These are phyloP conservation scores for Colletotrichum chlorophyti DNA, from an alignment of 2,329 filamentous ascomycete genomes.

Conservation along the genomic window DNA sequence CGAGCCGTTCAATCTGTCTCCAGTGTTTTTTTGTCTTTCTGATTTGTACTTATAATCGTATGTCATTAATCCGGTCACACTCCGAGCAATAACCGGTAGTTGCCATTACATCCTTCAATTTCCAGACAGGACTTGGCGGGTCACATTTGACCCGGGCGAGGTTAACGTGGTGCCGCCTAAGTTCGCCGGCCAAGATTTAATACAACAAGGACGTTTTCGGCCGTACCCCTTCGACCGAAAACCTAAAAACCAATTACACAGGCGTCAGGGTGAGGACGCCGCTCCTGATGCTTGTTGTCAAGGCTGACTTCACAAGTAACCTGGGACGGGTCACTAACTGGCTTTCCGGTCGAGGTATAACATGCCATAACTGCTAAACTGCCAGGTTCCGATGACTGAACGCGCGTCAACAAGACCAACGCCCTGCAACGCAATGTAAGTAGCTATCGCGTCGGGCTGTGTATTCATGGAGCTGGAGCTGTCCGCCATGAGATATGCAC, in stretches of 20 bases:
- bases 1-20: too few species aligned
- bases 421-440: slow-evolving; percentile 50
- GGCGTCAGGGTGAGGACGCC: slow-evolving; percentile 32
- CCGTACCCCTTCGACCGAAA: background rate
- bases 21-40: too few species aligned
- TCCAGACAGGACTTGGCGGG: background rate
- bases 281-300: slow-evolving; percentile 37
- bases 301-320: slow-evolving; percentile 37
- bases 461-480: slow-evolving; percentile 55
- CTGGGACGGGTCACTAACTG: background rate
- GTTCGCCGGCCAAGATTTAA: background rate
- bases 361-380: slow-evolving; percentile 33
- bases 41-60: too few species aligned
- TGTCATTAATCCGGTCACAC: too few species aligned
- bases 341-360: background rate
- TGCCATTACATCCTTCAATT: too few species aligned
- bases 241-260: slow-evolving; percentile 40
- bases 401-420: slow-evolving; percentile 44
- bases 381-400: slow-evolving; percentile 46
- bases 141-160: background rate
- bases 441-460: slow-evolving; percentile 52
- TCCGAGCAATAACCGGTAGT: too few species aligned
- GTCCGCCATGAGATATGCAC: slow-evolving; percentile 49
- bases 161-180: background rate
- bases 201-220: background rate